These are phyloP conservation scores for Triglochin maritima DNA, from an alignment of 106 monocot species.

Conservation along the genomic window DNA sequence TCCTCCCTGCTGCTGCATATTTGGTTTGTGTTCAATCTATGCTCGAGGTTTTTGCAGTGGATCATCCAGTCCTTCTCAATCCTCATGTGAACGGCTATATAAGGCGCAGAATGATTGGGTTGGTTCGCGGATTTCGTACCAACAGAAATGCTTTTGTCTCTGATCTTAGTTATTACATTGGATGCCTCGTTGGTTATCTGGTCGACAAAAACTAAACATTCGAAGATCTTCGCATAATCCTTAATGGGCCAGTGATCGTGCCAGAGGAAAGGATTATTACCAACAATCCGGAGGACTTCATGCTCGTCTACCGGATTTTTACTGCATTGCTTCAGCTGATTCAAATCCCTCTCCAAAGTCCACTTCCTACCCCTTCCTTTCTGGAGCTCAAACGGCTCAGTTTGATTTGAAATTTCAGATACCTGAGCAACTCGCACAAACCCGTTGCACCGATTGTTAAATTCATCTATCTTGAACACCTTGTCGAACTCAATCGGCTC, in stretches of 20 bases:
- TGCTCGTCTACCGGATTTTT: conserved; percentile 23
- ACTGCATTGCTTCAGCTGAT: conserved; percentile 48
- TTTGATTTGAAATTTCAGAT: conserved; percentile 44
- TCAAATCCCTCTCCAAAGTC: conserved; percentile 73
- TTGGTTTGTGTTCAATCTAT: conserved; percentile 36
- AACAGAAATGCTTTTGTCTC: conserved; percentile 16
- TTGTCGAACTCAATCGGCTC: conserved; percentile 69
- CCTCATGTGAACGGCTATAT: conserved; percentile 90
- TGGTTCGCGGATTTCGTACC: neutral
- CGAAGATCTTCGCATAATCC: conserved; percentile 70
- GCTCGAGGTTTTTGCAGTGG: conserved; percentile 89
- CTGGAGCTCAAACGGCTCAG: conserved; percentile 40
- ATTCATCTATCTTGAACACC: conserved; percentile 62
- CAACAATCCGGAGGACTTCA: conserved; percentile 52
- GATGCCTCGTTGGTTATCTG: conserved; percentile 62
- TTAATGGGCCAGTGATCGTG: conserved; percentile 90
- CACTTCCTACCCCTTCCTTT: conserved; percentile 96
- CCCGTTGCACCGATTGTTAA: conserved; percentile 56
- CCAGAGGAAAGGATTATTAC: conserved; percentile 92
- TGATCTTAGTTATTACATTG: conserved; percentile 62
- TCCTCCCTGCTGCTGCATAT: conserved; percentile 92
- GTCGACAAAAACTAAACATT: conserved; percentile 55
- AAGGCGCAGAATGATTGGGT: conserved; percentile 19
- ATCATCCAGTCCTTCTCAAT: conserved; percentile 99
- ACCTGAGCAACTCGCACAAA: conserved; percentile 47